phyloP scores from a whole-genome alignment of 768 basidiomycete species.

The Lentinula lateritia region DNA sequence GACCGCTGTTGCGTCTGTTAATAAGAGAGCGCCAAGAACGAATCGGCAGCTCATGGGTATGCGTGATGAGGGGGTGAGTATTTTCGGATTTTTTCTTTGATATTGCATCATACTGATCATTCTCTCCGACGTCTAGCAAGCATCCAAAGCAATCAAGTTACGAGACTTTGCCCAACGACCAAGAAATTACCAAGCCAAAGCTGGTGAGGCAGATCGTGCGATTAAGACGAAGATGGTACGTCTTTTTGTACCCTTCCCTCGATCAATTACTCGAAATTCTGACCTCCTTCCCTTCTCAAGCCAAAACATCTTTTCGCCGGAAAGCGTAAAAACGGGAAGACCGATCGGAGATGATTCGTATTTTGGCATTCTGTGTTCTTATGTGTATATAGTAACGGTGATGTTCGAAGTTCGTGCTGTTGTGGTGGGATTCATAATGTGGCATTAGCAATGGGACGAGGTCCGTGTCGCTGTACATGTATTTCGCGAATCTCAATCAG shows the following conservation, averaged over 20 bases:
- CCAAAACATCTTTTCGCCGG: slow-evolving; percentile 85
- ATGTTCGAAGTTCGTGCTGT: neutral
- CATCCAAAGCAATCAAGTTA: slow-evolving; percentile 70
- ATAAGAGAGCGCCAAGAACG: slow-evolving; percentile 54
- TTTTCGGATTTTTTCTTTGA: neutral
- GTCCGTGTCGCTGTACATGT: no score
- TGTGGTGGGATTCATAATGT: no score
- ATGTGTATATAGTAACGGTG: neutral
- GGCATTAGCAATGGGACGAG: no score
- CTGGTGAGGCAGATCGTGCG: slow-evolving; percentile 83
- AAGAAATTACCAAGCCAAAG: slow-evolving; percentile 85
- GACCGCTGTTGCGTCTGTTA: slow-evolving; percentile 35
- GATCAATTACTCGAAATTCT: slow-evolving; percentile 2
- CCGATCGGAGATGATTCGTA: slow-evolving; percentile 38
- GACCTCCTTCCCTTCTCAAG: slow-evolving; percentile 28
- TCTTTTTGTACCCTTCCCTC: slow-evolving; percentile 8
- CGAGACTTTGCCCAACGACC: slow-evolving; percentile 84
- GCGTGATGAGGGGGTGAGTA: slow-evolving; percentile 64
- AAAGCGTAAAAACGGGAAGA: slow-evolving; percentile 83
- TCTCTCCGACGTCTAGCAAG: slow-evolving; percentile 50
- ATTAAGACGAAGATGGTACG: slow-evolving; percentile 81
- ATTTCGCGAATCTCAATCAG: no score
- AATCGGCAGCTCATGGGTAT: slow-evolving; percentile 78
- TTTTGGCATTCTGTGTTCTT: neutral
- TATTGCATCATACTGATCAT: neutral